A percentile compares a stretch with the other conserved stretches of the same genome.
Conservation (phyloP, 2,329 filamentous ascomycete species). For the Pseudomassariella vexata region DNA sequence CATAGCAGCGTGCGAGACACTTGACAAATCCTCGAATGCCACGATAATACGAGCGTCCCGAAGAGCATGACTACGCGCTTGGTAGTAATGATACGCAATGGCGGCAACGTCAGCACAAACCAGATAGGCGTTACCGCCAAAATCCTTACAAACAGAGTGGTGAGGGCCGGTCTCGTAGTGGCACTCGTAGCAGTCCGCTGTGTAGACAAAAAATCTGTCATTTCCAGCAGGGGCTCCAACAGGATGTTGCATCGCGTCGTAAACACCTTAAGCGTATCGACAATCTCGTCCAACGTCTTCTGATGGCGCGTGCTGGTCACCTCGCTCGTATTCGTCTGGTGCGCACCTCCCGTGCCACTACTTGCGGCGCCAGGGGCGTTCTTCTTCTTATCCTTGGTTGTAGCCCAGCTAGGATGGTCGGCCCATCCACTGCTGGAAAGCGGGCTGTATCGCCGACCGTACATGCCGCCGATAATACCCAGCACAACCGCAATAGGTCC, state of each 20-base stretch:
- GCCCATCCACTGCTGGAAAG: conserved; percentile 77
- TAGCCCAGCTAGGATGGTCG: conserved; percentile 29
- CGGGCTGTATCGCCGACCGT: conserved; percentile 81
- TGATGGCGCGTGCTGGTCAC: conserved; percentile 67
- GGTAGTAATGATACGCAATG: conserved; percentile 79
- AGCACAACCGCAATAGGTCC: conserved; percentile 79
- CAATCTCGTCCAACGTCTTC: conserved; percentile 94
- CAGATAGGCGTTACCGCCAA: conserved; percentile 84
- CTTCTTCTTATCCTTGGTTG: conserved; percentile 18
- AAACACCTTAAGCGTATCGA: conserved; percentile 86
- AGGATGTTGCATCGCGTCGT: conserved; percentile 89
- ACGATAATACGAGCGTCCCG: conserved; percentile 84
- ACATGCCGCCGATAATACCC: conserved; percentile 84
- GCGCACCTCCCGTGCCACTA: conserved; percentile 20
- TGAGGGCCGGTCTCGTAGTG: conserved; percentile 84
- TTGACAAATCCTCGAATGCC: conserved; percentile 83
- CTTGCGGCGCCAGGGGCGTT: conserved; percentile 24
- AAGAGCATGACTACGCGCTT: conserved; percentile 75
- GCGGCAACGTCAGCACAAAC: conserved; percentile 76
- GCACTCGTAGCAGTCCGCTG: conserved; percentile 86
- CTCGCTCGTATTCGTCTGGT: conserved; percentile 48
- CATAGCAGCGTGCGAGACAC: conserved; percentile 85
- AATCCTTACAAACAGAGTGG: conserved; percentile 82
- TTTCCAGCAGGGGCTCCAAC: conserved; percentile 77
- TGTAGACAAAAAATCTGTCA: conserved; percentile 91